Evolutionary conservation across 176 grass and related monocot species (phyloP), one percentile per base, ranked within the genome.

Genomic region (Oryza glaberrima): DNA sequence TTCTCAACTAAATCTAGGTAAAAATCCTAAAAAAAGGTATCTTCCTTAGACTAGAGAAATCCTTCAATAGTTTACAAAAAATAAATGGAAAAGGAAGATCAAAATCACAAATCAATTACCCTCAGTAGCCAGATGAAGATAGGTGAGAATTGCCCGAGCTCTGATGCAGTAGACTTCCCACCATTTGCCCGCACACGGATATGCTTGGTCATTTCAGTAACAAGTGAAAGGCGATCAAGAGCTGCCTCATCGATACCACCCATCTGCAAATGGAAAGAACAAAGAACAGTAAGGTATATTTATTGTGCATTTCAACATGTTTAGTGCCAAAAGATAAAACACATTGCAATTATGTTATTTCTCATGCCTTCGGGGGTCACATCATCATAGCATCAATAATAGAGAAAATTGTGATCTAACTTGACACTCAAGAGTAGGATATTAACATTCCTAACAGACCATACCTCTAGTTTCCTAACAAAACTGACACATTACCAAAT

Each of bases 181-280:
- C 88, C 88, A 88, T 81, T 88, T 35, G 90, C 82, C 79, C 85
- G 90, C 84, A 95, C 87, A 75, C 93, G 93, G 75, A 95, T 90
- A 86, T 95, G 93, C 81, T 90, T 95, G 52, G 90, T 95, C 93
- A 95, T 95, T 83, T 95, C 93, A 83, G 93, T 95, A 86, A 95
- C 90, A 83, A 95, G 90, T 80, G 93, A 95, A 76, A 95, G 74
- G 58, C 85, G 88, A 88, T 95, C 93, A 79, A 95, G 86, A 58
- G 88, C 93, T 23, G 90, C 85, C 82, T 92, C 93, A 48, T 95
- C 93, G 80, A 95, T 95, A 43, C 93, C 93, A 84, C 93, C 93
- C 93, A 95, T 95, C 93, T 95, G 75, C 69, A 83, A 58, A 54
- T 41, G 41, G 51, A 88, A 65, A 52, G 48, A 72, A 64, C 7